Conservation (phyloP, 306 rosid genomes). For the Fagus sylvatica region DNA sequence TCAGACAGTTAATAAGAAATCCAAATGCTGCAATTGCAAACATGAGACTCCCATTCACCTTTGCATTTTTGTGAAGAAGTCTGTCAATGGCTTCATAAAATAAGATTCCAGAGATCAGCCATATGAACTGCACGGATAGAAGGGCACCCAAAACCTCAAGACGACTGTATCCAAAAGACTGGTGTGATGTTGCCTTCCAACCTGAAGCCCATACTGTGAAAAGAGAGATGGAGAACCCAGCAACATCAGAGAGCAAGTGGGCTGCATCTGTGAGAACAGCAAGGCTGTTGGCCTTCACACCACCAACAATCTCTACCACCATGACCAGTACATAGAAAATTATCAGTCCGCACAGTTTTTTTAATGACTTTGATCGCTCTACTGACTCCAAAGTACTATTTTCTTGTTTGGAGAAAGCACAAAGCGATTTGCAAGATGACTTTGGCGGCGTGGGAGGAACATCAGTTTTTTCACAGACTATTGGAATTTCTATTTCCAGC, state of each 20-base stretch:
- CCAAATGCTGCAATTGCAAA: slow-evolving; percentile 83
- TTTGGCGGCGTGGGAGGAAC: slow-evolving; percentile 26
- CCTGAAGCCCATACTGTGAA: slow-evolving; percentile 85
- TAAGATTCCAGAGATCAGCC: slow-evolving; percentile 77
- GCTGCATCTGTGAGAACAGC: slow-evolving; percentile 87
- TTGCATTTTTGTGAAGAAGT: slow-evolving; percentile 37
- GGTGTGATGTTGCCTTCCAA: slow-evolving; percentile 77
- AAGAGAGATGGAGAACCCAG: slow-evolving; percentile 76
- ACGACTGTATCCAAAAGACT: slow-evolving; percentile 79
- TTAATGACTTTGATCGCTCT: slow-evolving; percentile 57
- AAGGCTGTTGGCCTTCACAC: slow-evolving; percentile 81
- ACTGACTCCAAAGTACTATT: slow-evolving; percentile 42
- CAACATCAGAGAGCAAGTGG: slow-evolving; percentile 82
- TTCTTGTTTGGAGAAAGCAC: slow-evolving; percentile 60
- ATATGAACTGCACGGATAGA: slow-evolving; percentile 78
- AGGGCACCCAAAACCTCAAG: slow-evolving; percentile 94
- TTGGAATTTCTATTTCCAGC: slow-evolving; percentile 49
- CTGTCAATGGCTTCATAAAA: slow-evolving; percentile 74
- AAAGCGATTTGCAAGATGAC: slow-evolving; percentile 41
- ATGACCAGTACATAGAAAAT: slow-evolving; percentile 59
- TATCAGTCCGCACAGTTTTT: slow-evolving; percentile 65
- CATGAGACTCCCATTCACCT: slow-evolving; percentile 80
- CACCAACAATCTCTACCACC: slow-evolving; percentile 77
- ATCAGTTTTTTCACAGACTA: slow-evolving; percentile 31
- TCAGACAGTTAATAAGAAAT: slow-evolving; percentile 61